Percentiles rank a stretch among this genome's conserved stretches.
Evolutionary conservation across 495 filamentous ascomycete species (phyloP).

Genomic region (Cryomyces minteri): DNA sequence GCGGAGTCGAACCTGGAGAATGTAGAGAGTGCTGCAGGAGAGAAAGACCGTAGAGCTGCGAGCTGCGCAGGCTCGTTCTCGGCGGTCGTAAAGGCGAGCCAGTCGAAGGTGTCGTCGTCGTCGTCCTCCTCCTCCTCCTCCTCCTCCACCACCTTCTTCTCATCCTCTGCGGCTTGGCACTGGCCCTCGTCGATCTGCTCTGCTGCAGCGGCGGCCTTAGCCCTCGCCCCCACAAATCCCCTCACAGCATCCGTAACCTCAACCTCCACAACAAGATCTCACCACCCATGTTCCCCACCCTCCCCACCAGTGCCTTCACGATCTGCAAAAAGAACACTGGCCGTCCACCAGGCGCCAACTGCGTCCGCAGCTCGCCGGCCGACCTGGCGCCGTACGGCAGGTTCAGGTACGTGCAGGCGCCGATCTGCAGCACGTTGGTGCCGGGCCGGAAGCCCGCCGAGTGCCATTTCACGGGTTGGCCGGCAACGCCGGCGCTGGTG

Average conservation of each 20-base stretch:
- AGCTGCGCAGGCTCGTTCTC: too few species aligned
- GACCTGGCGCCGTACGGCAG: background rate
- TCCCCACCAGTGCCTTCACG: background rate
- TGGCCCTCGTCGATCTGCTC: background rate
- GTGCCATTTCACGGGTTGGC: background rate
- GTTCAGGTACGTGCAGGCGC: background rate
- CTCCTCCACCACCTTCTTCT: too few species aligned
- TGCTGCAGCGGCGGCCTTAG: background rate
- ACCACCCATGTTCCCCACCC: background rate
- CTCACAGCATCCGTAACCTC: background rate
- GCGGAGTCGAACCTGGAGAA: too few species aligned
- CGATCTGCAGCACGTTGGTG: background rate
- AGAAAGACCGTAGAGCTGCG: too few species aligned
- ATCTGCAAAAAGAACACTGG: background rate
- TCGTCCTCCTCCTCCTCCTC: too few species aligned
- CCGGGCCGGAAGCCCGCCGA: background rate
- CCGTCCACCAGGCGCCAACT: background rate
- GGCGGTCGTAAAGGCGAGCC: too few species aligned
- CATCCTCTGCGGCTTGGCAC: too few species aligned
- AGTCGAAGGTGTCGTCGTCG: too few species aligned
- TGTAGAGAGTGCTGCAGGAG: too few species aligned
- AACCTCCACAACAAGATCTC: background rate
- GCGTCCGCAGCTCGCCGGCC: background rate
- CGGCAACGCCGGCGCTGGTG: background rate
- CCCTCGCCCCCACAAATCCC: background rate